Evolutionary conservation across 192 early-diverging fungal species (phyloP), one percentile per base, ranked within the genome.

Genomic region (Mortierella hygrophila): DNA sequence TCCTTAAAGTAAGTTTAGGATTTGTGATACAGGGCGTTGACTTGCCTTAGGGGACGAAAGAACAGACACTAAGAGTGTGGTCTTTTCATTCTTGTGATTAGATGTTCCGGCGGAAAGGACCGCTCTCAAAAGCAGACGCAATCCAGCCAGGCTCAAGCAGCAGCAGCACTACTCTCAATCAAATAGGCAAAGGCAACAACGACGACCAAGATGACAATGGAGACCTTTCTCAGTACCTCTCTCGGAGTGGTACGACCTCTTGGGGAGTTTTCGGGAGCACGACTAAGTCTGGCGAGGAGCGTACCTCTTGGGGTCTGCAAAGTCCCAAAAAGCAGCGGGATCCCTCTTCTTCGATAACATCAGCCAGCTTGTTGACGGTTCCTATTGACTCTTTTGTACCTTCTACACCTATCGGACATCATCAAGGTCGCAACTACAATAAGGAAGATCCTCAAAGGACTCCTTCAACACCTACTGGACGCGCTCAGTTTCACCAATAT

Each of bases 1-100:
- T 92, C 74, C 20, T 87, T 46, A 77, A 90, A 85, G 42, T 89
- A 82, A 20, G 74, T 47, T 41, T 78, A 90, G 55, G 2, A 26
- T 23, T 18, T 6, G 49, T 35, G 74, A 75, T 77, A 70, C 74
- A 86, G 16, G 75, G 44, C 2, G 77, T 76, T 38, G 74, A 49
- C 47, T 20, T 18, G 5, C 49, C 5, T 21, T 20, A 52, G 49
- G 0, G 49, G 2, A 18, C 49, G 18, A 0, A 52, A 49, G 55
- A 4, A 52, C 49, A 52, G 49, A 52, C 49, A 20, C 49, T 52
- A 52, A 52, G 37, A 40, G 23, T 60, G 44, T 8, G 0, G 44
- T 40, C 38, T 18, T 38, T 68, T 13, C 26, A 13, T 21, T 57
- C 20, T 35, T 35, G 20, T 69, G 32, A 40, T 55, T 76, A 88